Conservation (phyloP, 176 grass and related monocot species). For the Aechmea fasciata region DNA sequence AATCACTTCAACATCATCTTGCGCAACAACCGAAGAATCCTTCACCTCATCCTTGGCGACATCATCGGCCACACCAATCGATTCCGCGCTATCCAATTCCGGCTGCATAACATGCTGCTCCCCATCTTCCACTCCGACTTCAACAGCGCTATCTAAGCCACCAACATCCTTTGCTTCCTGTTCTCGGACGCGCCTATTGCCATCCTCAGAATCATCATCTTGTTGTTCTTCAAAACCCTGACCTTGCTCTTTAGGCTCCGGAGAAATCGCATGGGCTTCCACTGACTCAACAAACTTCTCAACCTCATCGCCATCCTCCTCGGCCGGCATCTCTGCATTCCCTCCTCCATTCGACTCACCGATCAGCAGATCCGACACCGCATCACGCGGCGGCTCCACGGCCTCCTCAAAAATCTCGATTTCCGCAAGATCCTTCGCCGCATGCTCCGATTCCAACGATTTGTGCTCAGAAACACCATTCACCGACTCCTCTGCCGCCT, state of each 20-base stretch:
- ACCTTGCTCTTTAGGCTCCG: background rate
- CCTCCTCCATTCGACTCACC: background rate
- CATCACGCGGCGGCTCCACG: conserved; percentile 2
- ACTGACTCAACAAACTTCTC: background rate
- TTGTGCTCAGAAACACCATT: background rate
- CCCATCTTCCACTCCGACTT: background rate
- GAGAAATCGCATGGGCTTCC: background rate
- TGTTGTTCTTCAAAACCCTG: background rate
- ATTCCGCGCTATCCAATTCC: background rate
- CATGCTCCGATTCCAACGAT: background rate
- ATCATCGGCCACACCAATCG: background rate
- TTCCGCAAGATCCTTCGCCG: background rate
- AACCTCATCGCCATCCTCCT: background rate
- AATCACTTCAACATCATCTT: background rate
- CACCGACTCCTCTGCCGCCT: background rate
- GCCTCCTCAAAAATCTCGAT: conserved; percentile 23
- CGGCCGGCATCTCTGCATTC: background rate
- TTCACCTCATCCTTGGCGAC: background rate
- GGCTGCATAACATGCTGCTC: background rate
- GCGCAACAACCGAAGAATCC: background rate
- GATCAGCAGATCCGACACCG: background rate
- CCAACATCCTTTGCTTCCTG: background rate
- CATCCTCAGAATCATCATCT: background rate
- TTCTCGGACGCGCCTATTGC: background rate
- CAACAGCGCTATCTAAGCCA: background rate